Percentiles rank a stretch among this genome's conserved stretches.
These are phyloP conservation scores for maize (Zea mays) DNA, from an alignment of 176 grass and related monocot species.

Conservation along the genomic window DNA sequence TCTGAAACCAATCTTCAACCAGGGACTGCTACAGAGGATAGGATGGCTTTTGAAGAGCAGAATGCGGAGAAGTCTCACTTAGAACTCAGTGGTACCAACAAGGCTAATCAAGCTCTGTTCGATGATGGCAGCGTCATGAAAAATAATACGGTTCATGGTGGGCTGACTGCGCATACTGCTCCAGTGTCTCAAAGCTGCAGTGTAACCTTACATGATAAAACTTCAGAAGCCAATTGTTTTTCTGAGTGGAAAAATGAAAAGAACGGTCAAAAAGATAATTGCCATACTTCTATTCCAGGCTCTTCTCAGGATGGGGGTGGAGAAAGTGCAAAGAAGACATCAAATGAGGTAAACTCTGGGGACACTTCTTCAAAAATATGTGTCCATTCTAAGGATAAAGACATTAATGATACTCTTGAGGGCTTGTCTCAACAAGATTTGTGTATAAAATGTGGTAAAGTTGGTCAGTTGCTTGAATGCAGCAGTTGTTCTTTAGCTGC, in stretches of 20 bases:
- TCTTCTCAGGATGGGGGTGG: conserved; percentile 6
- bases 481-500: conserved; percentile 37
- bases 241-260: conserved; percentile 21
- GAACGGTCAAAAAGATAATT: conserved; percentile 5
- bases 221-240: background rate
- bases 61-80: conserved; percentile 11
- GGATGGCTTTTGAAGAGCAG: no score
- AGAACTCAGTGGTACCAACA: conserved; percentile 6
- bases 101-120: conserved; percentile 24
- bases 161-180: conserved; percentile 2
- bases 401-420: conserved; percentile 8
- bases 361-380: conserved; percentile 27
- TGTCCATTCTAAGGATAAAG: conserved; percentile 28
- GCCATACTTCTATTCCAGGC: conserved; percentile 1
- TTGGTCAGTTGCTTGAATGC: conserved; percentile 50
- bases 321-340: background rate
- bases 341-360: conserved; percentile 7
- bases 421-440: conserved; percentile 39
- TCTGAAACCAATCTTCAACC: conserved; percentile 34
- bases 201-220: conserved; percentile 30
- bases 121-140: conserved; percentile 15
- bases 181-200: conserved; percentile 23
- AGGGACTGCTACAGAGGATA: conserved; percentile 12
- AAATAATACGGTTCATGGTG: conserved; percentile 24
- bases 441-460: conserved; percentile 56